Base-by-base conservation (phyloP, 257 asterid species). In the Striga asiatica region DNA sequence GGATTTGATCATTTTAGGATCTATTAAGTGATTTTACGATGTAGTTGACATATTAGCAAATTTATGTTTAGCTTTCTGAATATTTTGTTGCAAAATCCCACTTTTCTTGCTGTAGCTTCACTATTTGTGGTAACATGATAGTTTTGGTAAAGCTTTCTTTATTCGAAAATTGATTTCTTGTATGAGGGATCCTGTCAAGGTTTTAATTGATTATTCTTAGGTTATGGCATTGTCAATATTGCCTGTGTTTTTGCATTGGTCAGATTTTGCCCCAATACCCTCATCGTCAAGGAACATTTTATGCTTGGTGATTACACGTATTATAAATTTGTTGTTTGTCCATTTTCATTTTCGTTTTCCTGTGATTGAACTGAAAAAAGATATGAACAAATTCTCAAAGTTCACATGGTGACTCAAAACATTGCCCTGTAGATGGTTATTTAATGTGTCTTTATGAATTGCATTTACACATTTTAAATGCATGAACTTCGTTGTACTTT, bases 161-260 rank as follows among this genome's bases (percentile, higher is more conserved):
- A n/a, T 54, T 6, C 23, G 22, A 47, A 23, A 18, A n/a, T 13
- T 38, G 45, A 48, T 61, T 5, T 47, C 21, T 37, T 53, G n/a
- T 32, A 1, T 11, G 18, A 20, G 38, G 4, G n/a, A 5, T 25
- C 13, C 32, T 65, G 1, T 27, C 32, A 8, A 6, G 35, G 31
- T 41, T 46, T 38, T 48, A 27, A 14, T 29, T 12, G 3, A 21
- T 12, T 24, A 34, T 6, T 28, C 11, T 46, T 35, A 46, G 20
- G 28, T 65, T 54, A 7, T 41, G 17, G 37, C 53, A 17, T n/a
- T 53, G 50, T 66, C 18, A 16, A 24, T 51, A 51, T 10, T 54
- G 39, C 55, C 46, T 52, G 49, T 16, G 12, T 42, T 53, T 59
- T 41, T 24, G 53, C 16, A 24, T 27, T 14, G 39, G 64, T 27